phyloP scores from a whole-genome alignment of 805 yeast genomes.

The Debaryomyces maramus region DNA sequence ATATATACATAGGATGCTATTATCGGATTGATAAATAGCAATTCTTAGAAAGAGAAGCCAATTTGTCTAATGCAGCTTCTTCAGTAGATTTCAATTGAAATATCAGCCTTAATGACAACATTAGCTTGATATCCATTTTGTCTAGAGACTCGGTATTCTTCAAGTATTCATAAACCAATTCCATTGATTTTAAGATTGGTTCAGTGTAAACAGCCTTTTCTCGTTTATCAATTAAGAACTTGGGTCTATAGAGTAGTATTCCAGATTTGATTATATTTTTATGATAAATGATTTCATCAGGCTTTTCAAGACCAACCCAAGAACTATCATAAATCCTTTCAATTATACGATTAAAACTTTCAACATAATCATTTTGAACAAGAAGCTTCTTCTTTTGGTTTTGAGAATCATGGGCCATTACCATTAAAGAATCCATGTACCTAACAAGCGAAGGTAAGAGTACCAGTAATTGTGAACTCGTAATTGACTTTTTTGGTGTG shows the following conservation, averaged over 20 bases:
- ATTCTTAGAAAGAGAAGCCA: slow-evolving; percentile 10
- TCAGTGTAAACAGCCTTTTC: slow-evolving; percentile 17
- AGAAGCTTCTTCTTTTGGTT: slow-evolving; percentile 10
- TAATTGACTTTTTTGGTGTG: slow-evolving; percentile 26
- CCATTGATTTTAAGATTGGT: slow-evolving; percentile 21
- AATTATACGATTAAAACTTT: slow-evolving; percentile 26
- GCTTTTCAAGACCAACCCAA: slow-evolving; percentile 21
- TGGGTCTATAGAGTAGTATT: slow-evolving; percentile 29
- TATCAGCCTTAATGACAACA: slow-evolving; percentile 18
- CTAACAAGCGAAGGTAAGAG: slow-evolving; percentile 20
- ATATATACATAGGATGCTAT: slow-evolving; percentile 2
- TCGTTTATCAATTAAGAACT: slow-evolving; percentile 17
- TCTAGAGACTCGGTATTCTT: slow-evolving; percentile 15
- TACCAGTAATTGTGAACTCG: slow-evolving; percentile 21
- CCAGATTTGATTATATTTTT: slow-evolving; percentile 28
- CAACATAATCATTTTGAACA: slow-evolving; percentile 20
- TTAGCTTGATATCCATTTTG: slow-evolving; percentile 18
- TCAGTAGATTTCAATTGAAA: slow-evolving; percentile 13
- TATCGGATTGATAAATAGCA: slow-evolving; percentile 9
- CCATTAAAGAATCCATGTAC: slow-evolving; percentile 24
- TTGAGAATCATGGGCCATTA: slow-evolving; percentile 13
- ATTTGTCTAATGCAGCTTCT: slow-evolving; percentile 13
- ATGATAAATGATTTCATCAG: slow-evolving; percentile 20
- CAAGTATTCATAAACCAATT: slow-evolving; percentile 22
- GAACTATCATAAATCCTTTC: slow-evolving; percentile 23